Conservation (phyloP, 1,284 basidiomycete genomes). For the Pseudozyma sp. region DNA sequence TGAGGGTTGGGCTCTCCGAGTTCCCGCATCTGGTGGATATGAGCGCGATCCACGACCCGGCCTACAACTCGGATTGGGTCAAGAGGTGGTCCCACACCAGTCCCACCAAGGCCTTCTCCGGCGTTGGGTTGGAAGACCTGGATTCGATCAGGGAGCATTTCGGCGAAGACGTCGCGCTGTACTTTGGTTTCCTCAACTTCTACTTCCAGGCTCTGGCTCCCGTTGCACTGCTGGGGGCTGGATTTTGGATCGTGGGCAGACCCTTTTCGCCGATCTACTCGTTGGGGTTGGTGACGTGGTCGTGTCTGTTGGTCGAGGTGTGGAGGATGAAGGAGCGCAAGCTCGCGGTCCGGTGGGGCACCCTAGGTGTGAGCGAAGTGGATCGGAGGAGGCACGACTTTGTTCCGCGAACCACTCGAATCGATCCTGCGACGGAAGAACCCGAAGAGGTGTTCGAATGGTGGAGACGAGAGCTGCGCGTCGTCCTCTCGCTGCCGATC, state of each 20-base stretch:
- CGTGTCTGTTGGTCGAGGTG: constrained; percentile 59
- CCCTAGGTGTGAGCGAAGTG: constrained; percentile 51
- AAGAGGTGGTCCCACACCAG: constrained; percentile 56
- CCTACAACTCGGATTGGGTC: constrained; percentile 63
- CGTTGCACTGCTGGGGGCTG: constrained; percentile 49
- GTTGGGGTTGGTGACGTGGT: constrained; percentile 59
- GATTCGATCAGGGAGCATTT: constrained; percentile 64
- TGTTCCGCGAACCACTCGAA: constrained; percentile 41
- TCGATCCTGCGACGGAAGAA: constrained; percentile 62
- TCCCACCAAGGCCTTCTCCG: constrained; percentile 39
- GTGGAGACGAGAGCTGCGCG: constrained; percentile 74
- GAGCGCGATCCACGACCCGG: constrained; percentile 62
- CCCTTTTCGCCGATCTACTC: constrained; percentile 60
- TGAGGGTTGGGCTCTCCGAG: constrained; percentile 37
- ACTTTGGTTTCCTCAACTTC: constrained; percentile 66
- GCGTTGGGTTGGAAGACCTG: constrained; percentile 56
- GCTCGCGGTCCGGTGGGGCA: constrained; percentile 67
- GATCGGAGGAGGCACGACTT: constrained; percentile 56
- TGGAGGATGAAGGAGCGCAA: constrained; percentile 66
- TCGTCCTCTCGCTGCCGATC: constrained; percentile 81
- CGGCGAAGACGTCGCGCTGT: constrained; percentile 67
- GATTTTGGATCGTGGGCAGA: constrained; percentile 55
- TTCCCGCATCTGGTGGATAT: constrained; percentile 66
- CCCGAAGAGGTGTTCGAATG: constrained; percentile 66
- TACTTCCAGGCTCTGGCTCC: constrained; percentile 63